phyloP scores from a whole-genome alignment of 164 flowering plant species.

The Pachysandra terminalis region DNA sequence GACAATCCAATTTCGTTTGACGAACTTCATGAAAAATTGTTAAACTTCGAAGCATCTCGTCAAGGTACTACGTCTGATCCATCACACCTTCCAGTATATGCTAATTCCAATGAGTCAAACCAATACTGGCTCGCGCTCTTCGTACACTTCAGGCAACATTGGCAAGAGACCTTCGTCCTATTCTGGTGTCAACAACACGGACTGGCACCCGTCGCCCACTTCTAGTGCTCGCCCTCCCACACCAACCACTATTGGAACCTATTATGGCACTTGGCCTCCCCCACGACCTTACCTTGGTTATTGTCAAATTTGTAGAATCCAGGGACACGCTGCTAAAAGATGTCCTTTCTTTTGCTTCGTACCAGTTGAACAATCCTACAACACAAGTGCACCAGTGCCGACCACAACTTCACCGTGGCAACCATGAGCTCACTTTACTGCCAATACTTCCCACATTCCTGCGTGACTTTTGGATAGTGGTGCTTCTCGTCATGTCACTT shows the following conservation, averaged over 20 bases:
- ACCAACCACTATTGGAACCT: not conserved
- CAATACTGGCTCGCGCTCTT: not conserved
- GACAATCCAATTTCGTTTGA: not conserved
- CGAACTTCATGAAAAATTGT: constrained; percentile 1
- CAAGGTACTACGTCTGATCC: not conserved
- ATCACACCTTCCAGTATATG: not conserved
- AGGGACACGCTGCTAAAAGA: no score
- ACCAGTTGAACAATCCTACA: no score
- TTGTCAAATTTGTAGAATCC: no score
- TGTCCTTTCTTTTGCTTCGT: no score
- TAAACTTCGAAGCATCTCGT: not conserved
- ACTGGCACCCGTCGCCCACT: not conserved
- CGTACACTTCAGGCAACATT: not conserved
- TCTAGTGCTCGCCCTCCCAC: not conserved
- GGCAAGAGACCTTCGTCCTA: not conserved
- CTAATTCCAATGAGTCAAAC: not conserved
- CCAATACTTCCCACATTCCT: no score
- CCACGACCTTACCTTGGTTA: no score
- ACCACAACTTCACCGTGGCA: no score
- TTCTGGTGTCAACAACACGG: not conserved
- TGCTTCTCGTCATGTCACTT: no score
- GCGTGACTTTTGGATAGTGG: no score
- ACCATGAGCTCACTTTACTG: no score
- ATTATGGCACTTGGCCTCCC: no score
- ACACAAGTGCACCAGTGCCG: no score